Evolutionary conservation across 345 rosid genomes (phyloP), one percentile per base, ranked within the genome.

Genomic region (Sonneratia alba): DNA sequence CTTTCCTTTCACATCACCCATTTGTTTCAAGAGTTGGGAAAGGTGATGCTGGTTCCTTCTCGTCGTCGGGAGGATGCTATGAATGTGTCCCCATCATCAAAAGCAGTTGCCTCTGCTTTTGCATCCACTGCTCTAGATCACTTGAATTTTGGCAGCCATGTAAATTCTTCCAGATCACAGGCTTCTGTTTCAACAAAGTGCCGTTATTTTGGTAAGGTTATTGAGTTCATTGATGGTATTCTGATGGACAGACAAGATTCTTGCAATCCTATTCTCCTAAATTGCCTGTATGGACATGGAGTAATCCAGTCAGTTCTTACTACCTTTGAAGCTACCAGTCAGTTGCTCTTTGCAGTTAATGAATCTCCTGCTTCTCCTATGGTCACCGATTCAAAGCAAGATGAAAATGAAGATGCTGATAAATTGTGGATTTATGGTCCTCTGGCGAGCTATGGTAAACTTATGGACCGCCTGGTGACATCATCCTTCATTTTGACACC

Each of bases 311-410:
- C 87, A 6, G 87, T 94, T 83, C 78, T 94, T 86, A 90, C 89
- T 69, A 94, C 98, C 71, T 94, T 91, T 85, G 97, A 91, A 79
- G 98, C 98, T 62, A 91, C 98, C 61, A 88, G 95, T 79, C 98
- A 88, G 72, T 83, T 94, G 79, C 83, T 90, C 48, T 91, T 85
- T 77, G 71, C 90, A 32, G 84, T 88, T 73, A 88, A 88, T 76
- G 86, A 96, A 83, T 76, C 82, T 75, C 86, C 77, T 56, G 79
- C 90, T 65, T 94, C 97, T 77, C 93, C 93, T 1, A 94, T 94
- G 98, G 97, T 90, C 76, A 88, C 89, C n/a, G 97, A 91, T 79
- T 47, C 82, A 71, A 90, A 87, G 79, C 96, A 82, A 69, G 90
- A 84, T 72, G 85, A 80, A 69, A 88, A 83, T 80, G 91, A 84